These are phyloP conservation scores for Fraxinus baroniana DNA, from an alignment of 305 asterid genomes.

Conservation along the genomic window DNA sequence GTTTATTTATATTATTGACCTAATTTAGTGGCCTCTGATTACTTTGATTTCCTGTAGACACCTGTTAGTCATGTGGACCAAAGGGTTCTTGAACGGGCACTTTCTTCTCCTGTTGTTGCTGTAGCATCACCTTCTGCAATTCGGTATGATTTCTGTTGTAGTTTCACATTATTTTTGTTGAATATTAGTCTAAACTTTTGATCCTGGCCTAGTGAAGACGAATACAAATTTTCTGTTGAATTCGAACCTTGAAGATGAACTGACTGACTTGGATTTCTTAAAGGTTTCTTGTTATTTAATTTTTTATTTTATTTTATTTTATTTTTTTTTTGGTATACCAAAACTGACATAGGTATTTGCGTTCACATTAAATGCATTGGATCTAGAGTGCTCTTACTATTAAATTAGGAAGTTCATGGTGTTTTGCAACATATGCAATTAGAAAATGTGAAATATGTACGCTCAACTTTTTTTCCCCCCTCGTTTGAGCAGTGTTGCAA, in stretches of 20 bases:
- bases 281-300: not conserved
- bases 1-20: not conserved
- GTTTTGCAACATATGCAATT: not conserved
- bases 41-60: slow-evolving; percentile 36
- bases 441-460: not conserved
- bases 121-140: slow-evolving; percentile 86
- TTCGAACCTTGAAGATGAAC: not conserved
- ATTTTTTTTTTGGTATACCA: not conserved
- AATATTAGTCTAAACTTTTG: not conserved
- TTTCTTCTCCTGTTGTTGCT: slow-evolving; percentile 69
- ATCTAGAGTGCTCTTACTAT: not conserved
- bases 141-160: slow-evolving; percentile 38
- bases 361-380: not conserved
- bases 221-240: not conserved
- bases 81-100: slow-evolving; percentile 50
- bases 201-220: not conserved
- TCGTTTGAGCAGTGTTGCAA: not conserved
- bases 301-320: not conserved
- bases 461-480: not conserved
- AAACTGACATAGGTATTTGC: not conserved
- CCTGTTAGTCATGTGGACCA: slow-evolving; percentile 58
- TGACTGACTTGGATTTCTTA: not conserved
- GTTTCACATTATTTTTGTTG: not conserved
- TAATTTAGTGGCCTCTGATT: not conserved
- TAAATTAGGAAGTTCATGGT: not conserved